Conservation (phyloP, 257 asterid genomes). For the Coffea eugenioides region DNA sequence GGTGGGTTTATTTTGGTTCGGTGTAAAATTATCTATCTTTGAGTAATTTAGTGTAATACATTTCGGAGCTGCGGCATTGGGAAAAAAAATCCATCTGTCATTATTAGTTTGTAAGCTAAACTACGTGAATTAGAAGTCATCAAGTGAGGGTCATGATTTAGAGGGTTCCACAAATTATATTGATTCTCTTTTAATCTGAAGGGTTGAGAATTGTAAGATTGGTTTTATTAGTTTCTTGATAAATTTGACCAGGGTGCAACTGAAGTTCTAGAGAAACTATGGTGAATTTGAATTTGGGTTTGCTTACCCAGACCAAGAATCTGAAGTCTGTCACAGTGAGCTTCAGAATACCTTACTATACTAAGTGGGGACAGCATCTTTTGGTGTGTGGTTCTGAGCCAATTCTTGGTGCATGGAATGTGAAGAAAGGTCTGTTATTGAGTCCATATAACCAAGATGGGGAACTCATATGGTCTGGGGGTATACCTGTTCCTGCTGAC, state of each 20-base stretch:
- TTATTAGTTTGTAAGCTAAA: background rate
- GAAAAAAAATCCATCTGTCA: background rate
- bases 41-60: background rate
- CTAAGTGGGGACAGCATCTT: constrained; percentile 90
- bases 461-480: constrained; percentile 87
- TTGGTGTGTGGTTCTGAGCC: constrained; percentile 88
- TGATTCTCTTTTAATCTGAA: background rate
- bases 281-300: constrained; percentile 58
- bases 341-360: constrained; percentile 80
- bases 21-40: no score
- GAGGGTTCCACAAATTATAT: background rate
- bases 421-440: constrained; percentile 79
- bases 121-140: background rate
- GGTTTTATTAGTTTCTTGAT: constrained; percentile 21
- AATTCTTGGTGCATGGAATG: constrained; percentile 85
- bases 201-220: background rate
- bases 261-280: constrained; percentile 29
- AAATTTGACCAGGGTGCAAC: constrained; percentile 16
- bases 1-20: no score
- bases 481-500: constrained; percentile 52
- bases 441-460: constrained; percentile 77
- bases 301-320: constrained; percentile 45
- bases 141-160: background rate
- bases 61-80: background rate
- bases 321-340: constrained; percentile 55